phyloP scores from a whole-genome alignment of 169 alveolate genomes.

The Cryptosporidium tyzzeri region DNA sequence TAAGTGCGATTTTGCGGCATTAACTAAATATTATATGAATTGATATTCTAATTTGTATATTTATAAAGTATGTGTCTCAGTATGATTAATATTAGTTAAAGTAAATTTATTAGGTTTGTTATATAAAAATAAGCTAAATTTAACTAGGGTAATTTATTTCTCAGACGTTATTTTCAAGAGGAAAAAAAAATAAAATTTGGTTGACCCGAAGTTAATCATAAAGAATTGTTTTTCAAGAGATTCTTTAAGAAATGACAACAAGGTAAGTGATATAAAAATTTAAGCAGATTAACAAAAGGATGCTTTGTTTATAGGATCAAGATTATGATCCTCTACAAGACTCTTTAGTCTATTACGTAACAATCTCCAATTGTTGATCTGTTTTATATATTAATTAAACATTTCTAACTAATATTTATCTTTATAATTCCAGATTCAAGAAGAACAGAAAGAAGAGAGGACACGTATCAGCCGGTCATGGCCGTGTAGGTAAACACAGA shows the following conservation, averaged over 20 bases:
- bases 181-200: not conserved
- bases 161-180: not conserved
- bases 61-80: slow-evolving; percentile 16
- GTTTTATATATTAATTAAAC: no score
- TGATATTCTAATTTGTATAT: not conserved
- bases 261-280: slow-evolving; percentile 30
- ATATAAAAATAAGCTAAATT: not conserved
- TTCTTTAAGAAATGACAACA: slow-evolving; percentile 60
- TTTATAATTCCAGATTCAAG: slow-evolving; percentile 85
- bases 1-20: not conserved
- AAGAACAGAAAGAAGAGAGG: slow-evolving; percentile 98
- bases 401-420: slow-evolving; percentile 33
- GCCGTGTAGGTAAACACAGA: slow-evolving; percentile 99
- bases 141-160: not conserved
- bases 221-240: slow-evolving; percentile 14
- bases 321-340: not conserved
- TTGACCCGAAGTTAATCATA: not conserved
- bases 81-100: not conserved
- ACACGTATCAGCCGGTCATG: slow-evolving; percentile 98
- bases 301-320: not conserved
- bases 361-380: not conserved
- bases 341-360: not conserved
- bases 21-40: not conserved
- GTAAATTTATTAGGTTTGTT: not conserved
- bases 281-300: not conserved